Evolutionary conservation across 2,329 filamentous ascomycete genomes (phyloP).

Genomic region (Curvularia lunata): DNA sequence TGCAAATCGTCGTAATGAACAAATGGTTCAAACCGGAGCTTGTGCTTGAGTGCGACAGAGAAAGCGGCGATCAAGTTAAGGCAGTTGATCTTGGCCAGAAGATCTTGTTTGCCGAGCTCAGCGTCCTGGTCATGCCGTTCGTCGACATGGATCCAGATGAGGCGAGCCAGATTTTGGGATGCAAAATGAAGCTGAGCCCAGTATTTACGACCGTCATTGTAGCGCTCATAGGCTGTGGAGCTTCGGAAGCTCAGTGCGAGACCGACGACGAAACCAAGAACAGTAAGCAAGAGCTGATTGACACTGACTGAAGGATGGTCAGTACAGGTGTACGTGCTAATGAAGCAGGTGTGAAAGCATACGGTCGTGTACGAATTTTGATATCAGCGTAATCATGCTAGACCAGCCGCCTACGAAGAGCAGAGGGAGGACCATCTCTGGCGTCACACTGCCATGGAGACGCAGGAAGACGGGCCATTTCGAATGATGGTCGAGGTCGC

Average conservation of each 20-base stretch:
- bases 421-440: conserved; percentile 74
- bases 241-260: conserved; percentile 75
- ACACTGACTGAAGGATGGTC: conserved; percentile 57
- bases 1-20: conserved; percentile 75
- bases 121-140: conserved; percentile 60
- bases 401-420: conserved; percentile 69
- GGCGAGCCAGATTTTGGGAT: conserved; percentile 66
- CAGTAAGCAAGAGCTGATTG: conserved; percentile 71
- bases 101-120: conserved; percentile 65
- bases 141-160: conserved; percentile 81
- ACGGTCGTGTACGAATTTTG: conserved; percentile 50
- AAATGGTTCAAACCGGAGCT: conserved; percentile 83
- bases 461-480: conserved; percentile 78
- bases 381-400: conserved; percentile 64
- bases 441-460: conserved; percentile 75
- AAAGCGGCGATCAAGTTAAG: conserved; percentile 81
- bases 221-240: conserved; percentile 76
- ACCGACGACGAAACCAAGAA: conserved; percentile 81
- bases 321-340: background rate
- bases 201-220: conserved; percentile 65
- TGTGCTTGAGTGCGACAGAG: conserved; percentile 78
- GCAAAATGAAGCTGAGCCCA: conserved; percentile 65
- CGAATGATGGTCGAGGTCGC: conserved; percentile 73
- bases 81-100: conserved; percentile 67
- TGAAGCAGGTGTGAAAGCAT: background rate